Evolutionary conservation across 225 moss, liverwort and hornwort genomes (phyloP), one percentile per base, ranked within the genome.

Genomic region (Antitrichia curtipendula): DNA sequence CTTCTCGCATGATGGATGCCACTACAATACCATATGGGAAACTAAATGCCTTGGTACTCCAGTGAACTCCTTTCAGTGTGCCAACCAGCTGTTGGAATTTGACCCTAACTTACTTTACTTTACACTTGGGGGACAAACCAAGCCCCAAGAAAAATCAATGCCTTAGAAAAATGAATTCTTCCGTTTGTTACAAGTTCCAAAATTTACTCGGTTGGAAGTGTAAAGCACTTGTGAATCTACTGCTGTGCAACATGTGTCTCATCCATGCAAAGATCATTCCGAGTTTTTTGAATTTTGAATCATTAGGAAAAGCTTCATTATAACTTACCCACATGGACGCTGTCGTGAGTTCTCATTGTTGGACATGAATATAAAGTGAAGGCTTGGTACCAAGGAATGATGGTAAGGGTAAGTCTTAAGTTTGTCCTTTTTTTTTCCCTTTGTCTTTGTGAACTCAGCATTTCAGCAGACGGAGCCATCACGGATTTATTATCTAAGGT

Each of bases 401-500:
- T 63, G 49, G 12, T 9, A 56, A 9, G n/a, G n/a, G n/a, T n/a
- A n/a, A n/a, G n/a, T n/a, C 5, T 10, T 49, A 49, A 13, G 13
- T 49, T 49, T 10, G 58, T 16, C 17, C 45, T 1, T 13, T 23
- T n/a, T 38, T 13, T 38, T 13, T 23, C 13, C 23, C 4, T 40
- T n/a, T n/a, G 40, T 24, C 24, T 69, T 40, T 69, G 69, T 24
- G 69, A 40, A 40, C 24, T 23, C 69, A 6, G 19, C 17, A 16
- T 16, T n/a, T n/a, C n/a, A n/a, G n/a, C n/a, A n/a, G n/a, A n/a
- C n/a, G n/a, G n/a, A 15, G 71, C 16, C 71, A 23, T 41, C 25
- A 8, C 8, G 0, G 5, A 7, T 40, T 69, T 34, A 2, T 4
- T 5, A 12, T 9, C 38, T 38, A 0, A n/a, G n/a, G n/a, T n/a